phyloP scores from a whole-genome alignment of 805 yeast species.

The Zygosaccharomyces siamensis region DNA sequence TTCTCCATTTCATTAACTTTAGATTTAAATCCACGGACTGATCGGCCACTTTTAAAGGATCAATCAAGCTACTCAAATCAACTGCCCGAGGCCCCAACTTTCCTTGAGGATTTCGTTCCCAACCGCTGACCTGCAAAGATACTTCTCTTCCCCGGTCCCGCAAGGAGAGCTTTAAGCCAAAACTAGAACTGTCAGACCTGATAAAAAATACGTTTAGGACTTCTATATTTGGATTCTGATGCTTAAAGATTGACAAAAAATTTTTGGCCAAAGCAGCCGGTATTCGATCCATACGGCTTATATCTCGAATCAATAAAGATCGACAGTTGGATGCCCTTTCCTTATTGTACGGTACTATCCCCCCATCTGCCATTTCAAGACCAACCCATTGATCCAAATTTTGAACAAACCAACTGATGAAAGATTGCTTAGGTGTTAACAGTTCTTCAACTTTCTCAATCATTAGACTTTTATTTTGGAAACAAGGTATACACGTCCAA shows the following conservation, averaged over 20 bases:
- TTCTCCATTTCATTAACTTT: conserved; percentile 94
- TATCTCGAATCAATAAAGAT: conserved; percentile 39
- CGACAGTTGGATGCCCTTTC: conserved; percentile 9
- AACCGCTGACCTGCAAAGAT: conserved; percentile 59
- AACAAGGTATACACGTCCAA: conserved; percentile 81
- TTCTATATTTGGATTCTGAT: conserved; percentile 33
- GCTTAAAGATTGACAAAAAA: conserved; percentile 43
- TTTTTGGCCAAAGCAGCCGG: conserved; percentile 59
- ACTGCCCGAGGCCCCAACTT: conserved; percentile 78
- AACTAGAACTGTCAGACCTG: conserved; percentile 35
- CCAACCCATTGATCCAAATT: conserved; percentile 29
- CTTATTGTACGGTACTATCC: conserved; percentile 18
- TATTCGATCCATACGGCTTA: conserved; percentile 31
- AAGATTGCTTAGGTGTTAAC: not conserved
- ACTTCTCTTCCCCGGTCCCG: conserved; percentile 9
- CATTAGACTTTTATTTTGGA: conserved; percentile 31
- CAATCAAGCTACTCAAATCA: conserved; percentile 72
- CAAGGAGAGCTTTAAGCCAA: conserved; percentile 25
- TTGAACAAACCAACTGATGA: conserved; percentile 19
- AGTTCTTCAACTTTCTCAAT: conserved; percentile 8
- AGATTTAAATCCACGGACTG: conserved; percentile 91
- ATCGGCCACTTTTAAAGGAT: conserved; percentile 76
- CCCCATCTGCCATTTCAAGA: conserved; percentile 18
- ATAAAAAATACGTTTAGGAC: conserved; percentile 39
- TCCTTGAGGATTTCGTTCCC: conserved; percentile 80